These are phyloP conservation scores for Trypanosoma boissoni DNA, from an alignment of 208 protist genomes.

Conservation along the genomic window DNA sequence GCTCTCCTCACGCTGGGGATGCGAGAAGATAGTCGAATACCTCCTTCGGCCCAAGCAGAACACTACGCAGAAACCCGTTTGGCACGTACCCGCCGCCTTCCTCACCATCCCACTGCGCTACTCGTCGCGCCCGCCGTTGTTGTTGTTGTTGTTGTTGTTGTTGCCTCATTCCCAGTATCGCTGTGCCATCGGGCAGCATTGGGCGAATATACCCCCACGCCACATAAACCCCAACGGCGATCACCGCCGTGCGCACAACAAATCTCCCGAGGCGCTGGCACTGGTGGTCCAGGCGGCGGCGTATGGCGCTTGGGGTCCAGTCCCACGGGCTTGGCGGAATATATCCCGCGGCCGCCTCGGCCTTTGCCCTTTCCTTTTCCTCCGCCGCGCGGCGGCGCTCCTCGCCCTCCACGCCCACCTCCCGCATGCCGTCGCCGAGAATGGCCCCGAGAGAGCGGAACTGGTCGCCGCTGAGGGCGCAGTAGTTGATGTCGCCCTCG, in stretches of 20 bases:
- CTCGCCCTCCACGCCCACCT: constrained; percentile 59
- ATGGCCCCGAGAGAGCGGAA: constrained; percentile 72
- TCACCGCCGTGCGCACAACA: constrained; percentile 47
- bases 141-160: background rate
- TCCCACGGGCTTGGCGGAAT: constrained; percentile 71
- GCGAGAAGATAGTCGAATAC: constrained; percentile 79
- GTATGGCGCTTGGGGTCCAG: constrained; percentile 66
- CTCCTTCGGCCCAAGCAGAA: constrained; percentile 76
- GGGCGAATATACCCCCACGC: constrained; percentile 32
- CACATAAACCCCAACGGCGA: constrained; percentile 46
- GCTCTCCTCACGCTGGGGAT: no score
- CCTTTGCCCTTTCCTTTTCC: constrained; percentile 27
- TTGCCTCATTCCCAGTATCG: background rate
- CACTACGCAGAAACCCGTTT: constrained; percentile 49
- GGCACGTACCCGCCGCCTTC: constrained; percentile 14
- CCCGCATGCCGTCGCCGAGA: constrained; percentile 66
- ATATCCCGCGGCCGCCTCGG: constrained; percentile 23
- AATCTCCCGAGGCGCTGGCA: constrained; percentile 52
- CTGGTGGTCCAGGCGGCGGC: constrained; percentile 61
- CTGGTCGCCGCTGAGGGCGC: constrained; percentile 73
- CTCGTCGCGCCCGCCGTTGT: constrained; percentile 2
- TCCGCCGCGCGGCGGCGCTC: constrained; percentile 31
- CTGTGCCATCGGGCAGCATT: background rate
- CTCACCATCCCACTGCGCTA: constrained; percentile 22
- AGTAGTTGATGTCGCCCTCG: constrained; percentile 51